Evolutionary conservation across 1,284 basidiomycete species (phyloP), one percentile per base, ranked within the genome.

Genomic region (Entoloma clypeatum): DNA sequence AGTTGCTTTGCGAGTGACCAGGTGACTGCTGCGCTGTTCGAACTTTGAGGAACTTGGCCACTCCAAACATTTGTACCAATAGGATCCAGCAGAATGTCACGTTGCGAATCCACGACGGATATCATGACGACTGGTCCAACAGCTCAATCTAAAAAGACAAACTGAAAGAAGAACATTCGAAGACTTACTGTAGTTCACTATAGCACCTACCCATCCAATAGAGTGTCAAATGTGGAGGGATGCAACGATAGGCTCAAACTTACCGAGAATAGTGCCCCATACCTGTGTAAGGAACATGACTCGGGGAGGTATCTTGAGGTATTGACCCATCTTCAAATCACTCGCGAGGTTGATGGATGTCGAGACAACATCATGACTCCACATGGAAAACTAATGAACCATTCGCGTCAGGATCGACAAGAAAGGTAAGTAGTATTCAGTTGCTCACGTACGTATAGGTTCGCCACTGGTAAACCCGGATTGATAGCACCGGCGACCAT

Each of bases 251-350:
- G 32, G 4, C 3, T 17, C n/a, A 16, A 11, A 47, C 50, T 28
- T 28, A 64, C 79, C 79, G 28, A 84, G 64, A 25, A 83, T 65
- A 0, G 81, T 78, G 5, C 81, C 82, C 64, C 78, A 75, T 14
- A 83, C 59, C 57, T 87, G 84, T 4, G 79, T 75, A 17, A 75
- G 51, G 59, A 87, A 85, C 67, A 82, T 83, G 31, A 74, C 65
- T 10, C 81, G 74, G 18, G 86, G 84, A 19, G 85, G 82, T 37
- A 89, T 74, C 66, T 88, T 87, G 43, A 83, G 61, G 62, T 88
- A 87, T 55, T 87, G 83, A 2, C 82, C 84, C 47, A 88, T 69
- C 62, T 88, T 88, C 36, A 88, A 66, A 54, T 87, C 73, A 45
- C 70, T 57, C 19, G 73, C 69, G 47, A 79, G 59, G 38, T 59